Evolutionary conservation across 2,329 filamentous ascomycete genomes (phyloP), one percentile per base, ranked within the genome.

Genomic region (Aureobasidium sp.): DNA sequence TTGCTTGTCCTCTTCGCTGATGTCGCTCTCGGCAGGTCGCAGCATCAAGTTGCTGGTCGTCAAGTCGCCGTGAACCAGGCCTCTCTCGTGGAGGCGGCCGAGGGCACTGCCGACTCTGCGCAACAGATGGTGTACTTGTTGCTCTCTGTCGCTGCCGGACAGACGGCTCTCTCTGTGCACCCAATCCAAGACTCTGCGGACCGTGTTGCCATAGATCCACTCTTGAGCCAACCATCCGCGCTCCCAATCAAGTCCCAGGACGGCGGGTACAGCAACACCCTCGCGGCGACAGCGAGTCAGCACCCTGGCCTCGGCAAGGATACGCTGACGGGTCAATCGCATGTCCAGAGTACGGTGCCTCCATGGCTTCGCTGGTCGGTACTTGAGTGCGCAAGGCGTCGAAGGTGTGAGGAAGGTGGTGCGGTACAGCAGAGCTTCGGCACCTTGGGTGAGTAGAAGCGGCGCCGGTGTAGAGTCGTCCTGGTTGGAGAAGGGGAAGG

Each of bases 1-100:
- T 13, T 59, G 33, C 27, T 15, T 59, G n/a, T 49, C 55, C 21
- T 59, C 31, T 5, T 50, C 35, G n/a, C 9, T 50, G 7, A 59
- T 25, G 19, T 38, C 27, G 42, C 11, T n/a, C 19, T 23, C 62
- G 15, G 35, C 21, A 15, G 79, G 78, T 62, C 83, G 73, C 66
- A 97, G 71, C 87, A 99, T 96, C 77, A 99, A 81, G 75, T 99
- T 99, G 75, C 92, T 96, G 64, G 92, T 99, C 63, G 94, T 99
- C 75, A 99, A 75, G 76, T 99, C 94, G 42, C 94, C 94, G 76
- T 99, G 94, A 62, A 96, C 85, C 60, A 97, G 83, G 17, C 93
- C 93, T n/a, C 85, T 81, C 59, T 81, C 82, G 78, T 99, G 94
- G 78, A 99, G 77, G 61, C 53, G 68, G 23, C 68, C 71, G 29